A percentile compares a stretch with the other conserved stretches of the same genome.
These are phyloP conservation scores for Chaetomium tenue DNA, from an alignment of 495 filamentous ascomycete genomes.

Conservation along the genomic window DNA sequence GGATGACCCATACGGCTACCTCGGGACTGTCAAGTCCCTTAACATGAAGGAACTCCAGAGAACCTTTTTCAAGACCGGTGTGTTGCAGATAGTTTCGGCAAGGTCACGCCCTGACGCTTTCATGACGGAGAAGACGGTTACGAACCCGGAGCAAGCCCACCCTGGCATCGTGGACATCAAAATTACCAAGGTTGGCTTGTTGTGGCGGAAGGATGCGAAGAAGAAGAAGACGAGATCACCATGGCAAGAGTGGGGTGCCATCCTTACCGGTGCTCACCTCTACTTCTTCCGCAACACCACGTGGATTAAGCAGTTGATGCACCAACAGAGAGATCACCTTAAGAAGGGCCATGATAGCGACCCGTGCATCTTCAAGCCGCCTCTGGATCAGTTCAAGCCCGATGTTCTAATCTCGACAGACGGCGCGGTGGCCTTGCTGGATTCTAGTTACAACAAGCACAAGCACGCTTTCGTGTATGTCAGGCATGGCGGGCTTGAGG, in stretches of 20 bases:
- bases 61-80: constrained; percentile 83
- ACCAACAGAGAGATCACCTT: constrained; percentile 77
- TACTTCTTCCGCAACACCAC: constrained; percentile 92
- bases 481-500: constrained; percentile 83
- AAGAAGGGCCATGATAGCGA: constrained; percentile 63
- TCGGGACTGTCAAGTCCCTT: constrained; percentile 68
- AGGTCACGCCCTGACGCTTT: constrained; percentile 93
- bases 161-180: constrained; percentile 96
- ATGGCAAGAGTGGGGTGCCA: constrained; percentile 98
- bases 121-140: constrained; percentile 76
- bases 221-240: constrained; percentile 93
- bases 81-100: constrained; percentile 90
- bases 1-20: constrained; percentile 87
- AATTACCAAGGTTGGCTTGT: constrained; percentile 88
- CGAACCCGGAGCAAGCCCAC: constrained; percentile 82
- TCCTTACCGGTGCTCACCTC: constrained; percentile 90
- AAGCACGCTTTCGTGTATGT: constrained; percentile 93
- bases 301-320: constrained; percentile 89
- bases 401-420: constrained; percentile 90
- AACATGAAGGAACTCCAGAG: constrained; percentile 77
- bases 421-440: constrained; percentile 83
- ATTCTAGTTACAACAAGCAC: constrained; percentile 88
- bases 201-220: constrained; percentile 95
- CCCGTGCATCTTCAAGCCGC: constrained; percentile 84
- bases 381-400: constrained; percentile 86